Base-by-base conservation (phyloP, 345 rosid species). In the Theobroma cacao region DNA sequence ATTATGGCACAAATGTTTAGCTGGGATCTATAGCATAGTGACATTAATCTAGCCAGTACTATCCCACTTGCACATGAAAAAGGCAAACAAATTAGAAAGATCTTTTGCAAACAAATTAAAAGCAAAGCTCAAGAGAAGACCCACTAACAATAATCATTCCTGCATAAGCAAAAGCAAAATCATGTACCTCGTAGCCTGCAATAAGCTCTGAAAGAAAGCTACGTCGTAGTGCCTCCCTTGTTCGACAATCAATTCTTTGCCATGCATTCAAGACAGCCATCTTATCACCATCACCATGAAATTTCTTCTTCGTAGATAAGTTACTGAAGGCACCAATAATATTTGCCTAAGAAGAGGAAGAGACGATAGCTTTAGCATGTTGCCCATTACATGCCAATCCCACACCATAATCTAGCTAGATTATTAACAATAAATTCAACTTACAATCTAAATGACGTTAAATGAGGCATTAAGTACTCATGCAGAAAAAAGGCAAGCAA, bases 181-280 rank as follows among this genome's bases (percentile, higher is more conserved):
- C 34, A 47, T 26, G 26, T 87, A 90, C 98, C 98, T 93, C 98
- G 73, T 90, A 95, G 81, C 92, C 85, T 62, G 91, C 88, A 67
- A 95, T 83, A 30, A 95, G 92, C 65, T 91, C 97, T 0, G 93
- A 83, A 84, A 93, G 91, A 78, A 90, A 93, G 88, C 97, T 88
- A 40, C 98, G 98, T 4, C 97, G 92, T 75, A 95, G 88, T 43
- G 95, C 98, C 66, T 91, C 97, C 80, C 99, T 93, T 31, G 98
- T 95, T 66, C 97, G 84, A 82, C 93, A 85, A 63, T 89, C 90
- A 30, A 95, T 86, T 83, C 98, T 86, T 9, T 72, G 89, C 99
- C 98, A 95, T 55, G 98, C 96, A 82, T 85, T 88, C 78, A 93
- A 80, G 82, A 89, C 93, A 50, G 90, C 86, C 52, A 88, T 78